Percentiles rank a stretch among this genome's conserved stretches.
These are phyloP conservation scores for Linnemannia zychae DNA, from an alignment of 192 early-diverging fungal species.

Conservation along the genomic window DNA sequence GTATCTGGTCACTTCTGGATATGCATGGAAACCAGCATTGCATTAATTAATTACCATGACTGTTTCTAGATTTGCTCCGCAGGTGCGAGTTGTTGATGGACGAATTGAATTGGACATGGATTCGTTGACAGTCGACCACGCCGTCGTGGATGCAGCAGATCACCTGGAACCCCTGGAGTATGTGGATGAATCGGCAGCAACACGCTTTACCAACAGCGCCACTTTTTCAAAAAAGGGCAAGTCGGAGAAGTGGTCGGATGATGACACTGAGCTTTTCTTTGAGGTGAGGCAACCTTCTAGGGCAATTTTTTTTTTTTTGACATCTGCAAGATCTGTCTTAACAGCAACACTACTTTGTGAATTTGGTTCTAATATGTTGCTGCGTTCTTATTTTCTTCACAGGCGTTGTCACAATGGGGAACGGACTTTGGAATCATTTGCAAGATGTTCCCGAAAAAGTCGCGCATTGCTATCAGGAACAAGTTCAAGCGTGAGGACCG, in stretches of 20 bases:
- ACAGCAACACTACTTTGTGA: not conserved
- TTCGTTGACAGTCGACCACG: constrained; percentile 50
- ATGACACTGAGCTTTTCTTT: constrained; percentile 59
- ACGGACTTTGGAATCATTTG: constrained; percentile 62
- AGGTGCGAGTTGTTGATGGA: constrained; percentile 49
- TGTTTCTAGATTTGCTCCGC: constrained; percentile 41
- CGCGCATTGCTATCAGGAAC: constrained; percentile 52
- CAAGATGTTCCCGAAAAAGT: constrained; percentile 49
- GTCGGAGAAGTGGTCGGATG: constrained; percentile 53
- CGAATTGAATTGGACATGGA: constrained; percentile 49
- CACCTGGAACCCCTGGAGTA: constrained; percentile 46
- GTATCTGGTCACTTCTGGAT: not conserved
- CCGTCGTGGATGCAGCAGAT: constrained; percentile 30
- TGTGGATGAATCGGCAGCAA: constrained; percentile 53
- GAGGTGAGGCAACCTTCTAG: constrained; percentile 17
- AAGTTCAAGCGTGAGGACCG: constrained; percentile 61
- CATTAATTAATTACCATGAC: not conserved
- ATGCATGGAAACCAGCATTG: not conserved
- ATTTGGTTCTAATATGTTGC: not conserved
- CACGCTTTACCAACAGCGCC: constrained; percentile 50
- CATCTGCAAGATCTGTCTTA: not conserved
- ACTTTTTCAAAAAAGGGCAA: constrained; percentile 26
- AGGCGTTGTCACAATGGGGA: constrained; percentile 62
- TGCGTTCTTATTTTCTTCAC: not conserved
- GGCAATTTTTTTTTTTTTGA: not conserved